Evolutionary conservation across 2,329 filamentous ascomycete genomes (phyloP).

Genomic region (Fusarium zealandicum): DNA sequence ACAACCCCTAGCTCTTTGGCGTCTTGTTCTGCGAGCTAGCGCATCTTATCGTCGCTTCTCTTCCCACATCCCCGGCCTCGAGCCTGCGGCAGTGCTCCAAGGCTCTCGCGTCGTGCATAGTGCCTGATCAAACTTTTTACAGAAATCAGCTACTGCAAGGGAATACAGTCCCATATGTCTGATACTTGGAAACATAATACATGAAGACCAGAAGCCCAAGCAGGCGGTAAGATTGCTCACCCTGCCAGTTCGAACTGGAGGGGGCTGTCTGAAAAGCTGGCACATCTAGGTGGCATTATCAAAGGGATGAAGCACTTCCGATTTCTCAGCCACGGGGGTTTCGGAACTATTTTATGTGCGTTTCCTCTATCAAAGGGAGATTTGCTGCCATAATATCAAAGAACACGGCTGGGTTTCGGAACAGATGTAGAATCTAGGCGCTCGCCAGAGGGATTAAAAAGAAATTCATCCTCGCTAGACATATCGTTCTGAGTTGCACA

Average conservation of each 20-base stretch:
- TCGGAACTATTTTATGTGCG: no score
- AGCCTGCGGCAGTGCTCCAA: neutral
- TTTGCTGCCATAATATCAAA: no score
- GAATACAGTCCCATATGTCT: neutral
- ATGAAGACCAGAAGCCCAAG: neutral
- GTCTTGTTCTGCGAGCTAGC: neutral
- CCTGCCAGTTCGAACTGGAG: neutral
- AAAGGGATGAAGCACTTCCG: neutral
- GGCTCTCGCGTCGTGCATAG: neutral
- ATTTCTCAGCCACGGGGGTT: neutral
- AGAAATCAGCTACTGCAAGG: neutral
- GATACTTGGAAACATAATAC: neutral
- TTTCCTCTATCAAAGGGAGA: no score
- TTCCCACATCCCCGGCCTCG: neutral
- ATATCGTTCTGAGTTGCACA: no score
- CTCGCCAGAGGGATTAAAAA: neutral
- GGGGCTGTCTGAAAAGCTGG: neutral
- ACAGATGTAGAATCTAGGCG: conserved; percentile 3
- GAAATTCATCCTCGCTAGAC: no score
- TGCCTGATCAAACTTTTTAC: neutral
- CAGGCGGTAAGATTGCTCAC: neutral
- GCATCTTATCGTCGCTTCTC: neutral
- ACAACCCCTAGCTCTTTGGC: neutral
- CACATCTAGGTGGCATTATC: neutral
- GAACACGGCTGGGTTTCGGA: neutral